phyloP scores from a whole-genome alignment of 139 green algal species.

The Tetradesmus obliquus region DNA sequence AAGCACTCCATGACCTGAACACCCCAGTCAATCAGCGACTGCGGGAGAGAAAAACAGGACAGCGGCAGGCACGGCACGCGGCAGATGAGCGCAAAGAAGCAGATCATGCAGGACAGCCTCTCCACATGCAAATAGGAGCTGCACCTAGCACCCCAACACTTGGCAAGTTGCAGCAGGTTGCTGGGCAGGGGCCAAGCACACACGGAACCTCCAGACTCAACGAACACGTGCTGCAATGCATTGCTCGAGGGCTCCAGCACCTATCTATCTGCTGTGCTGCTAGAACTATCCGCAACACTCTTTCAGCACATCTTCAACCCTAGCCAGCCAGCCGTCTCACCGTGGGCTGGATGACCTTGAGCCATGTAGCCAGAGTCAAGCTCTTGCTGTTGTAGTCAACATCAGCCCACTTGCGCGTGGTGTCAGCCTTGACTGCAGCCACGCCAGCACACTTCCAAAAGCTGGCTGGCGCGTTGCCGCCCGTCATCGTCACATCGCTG shows the following conservation, averaged over 20 bases:
- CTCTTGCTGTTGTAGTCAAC: slow-evolving; percentile 48
- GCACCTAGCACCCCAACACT: too few species aligned
- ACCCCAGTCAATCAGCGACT: slow-evolving; percentile 46
- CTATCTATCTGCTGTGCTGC: too few species aligned
- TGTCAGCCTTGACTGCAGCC: slow-evolving; percentile 34
- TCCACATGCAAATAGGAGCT: too few species aligned
- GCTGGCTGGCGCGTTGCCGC: slow-evolving; percentile 25
- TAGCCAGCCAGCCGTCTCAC: not conserved
- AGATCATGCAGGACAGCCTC: not conserved
- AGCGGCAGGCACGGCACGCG: not conserved
- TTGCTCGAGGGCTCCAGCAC: too few species aligned
- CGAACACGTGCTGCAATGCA: too few species aligned
- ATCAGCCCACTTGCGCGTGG: slow-evolving; percentile 39
- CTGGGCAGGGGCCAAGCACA: too few species aligned
- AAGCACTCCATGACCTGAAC: slow-evolving; percentile 44
- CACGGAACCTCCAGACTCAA: too few species aligned
- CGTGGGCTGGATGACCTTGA: slow-evolving; percentile 32
- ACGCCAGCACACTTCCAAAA: slow-evolving; percentile 43
- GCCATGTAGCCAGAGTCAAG: slow-evolving; percentile 36
- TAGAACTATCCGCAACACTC: not conserved
- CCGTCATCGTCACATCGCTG: slow-evolving; percentile 20
- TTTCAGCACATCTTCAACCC: not conserved
- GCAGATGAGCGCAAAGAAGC: not conserved
- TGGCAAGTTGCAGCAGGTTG: too few species aligned
- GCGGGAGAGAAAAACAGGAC: not conserved